These are phyloP conservation scores for Trichocomaceae sp. DNA, from an alignment of 2,329 filamentous ascomycete genomes.

Conservation along the genomic window DNA sequence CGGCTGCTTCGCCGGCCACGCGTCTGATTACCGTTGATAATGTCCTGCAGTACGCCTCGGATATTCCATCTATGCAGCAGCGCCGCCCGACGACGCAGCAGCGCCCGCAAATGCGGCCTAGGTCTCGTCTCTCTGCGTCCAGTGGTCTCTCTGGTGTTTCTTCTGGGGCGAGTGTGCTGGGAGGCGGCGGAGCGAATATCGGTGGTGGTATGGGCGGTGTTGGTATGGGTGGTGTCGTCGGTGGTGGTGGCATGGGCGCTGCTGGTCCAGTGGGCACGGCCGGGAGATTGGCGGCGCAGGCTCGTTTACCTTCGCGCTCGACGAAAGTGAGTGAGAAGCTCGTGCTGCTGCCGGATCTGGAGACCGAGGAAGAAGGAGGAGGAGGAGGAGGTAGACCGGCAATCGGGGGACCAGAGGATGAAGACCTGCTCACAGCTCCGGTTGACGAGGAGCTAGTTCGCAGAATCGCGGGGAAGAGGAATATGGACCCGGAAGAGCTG, in stretches of 20 bases:
- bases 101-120: constrained; percentile 23
- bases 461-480: constrained; percentile 26
- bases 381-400: constrained; percentile 30
- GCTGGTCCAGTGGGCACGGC: constrained; percentile 47
- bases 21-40: constrained; percentile 87
- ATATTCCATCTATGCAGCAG: constrained; percentile 90
- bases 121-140: constrained; percentile 27
- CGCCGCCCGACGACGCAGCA: constrained; percentile 56
- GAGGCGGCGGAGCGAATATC: not conserved
- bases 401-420: constrained; percentile 42
- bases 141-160: not conserved
- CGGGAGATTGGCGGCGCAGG: constrained; percentile 49
- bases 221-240: not conserved
- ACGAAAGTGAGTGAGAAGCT: constrained; percentile 95
- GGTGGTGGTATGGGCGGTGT: not conserved
- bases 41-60: constrained; percentile 85
- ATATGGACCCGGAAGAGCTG: constrained; percentile 29
- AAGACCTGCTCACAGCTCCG: constrained; percentile 23
- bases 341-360: constrained; percentile 83
- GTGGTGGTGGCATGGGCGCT: constrained; percentile 13
- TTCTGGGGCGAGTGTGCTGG: not conserved
- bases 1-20: constrained; percentile 42
- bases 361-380: constrained; percentile 48
- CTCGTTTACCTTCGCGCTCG: constrained; percentile 71
- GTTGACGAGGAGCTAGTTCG: constrained; percentile 34